Percentiles rank a stretch among this genome's conserved stretches.
phyloP scores from a whole-genome alignment of 2,329 filamentous ascomycete genomes.

The Graphium sp. region DNA sequence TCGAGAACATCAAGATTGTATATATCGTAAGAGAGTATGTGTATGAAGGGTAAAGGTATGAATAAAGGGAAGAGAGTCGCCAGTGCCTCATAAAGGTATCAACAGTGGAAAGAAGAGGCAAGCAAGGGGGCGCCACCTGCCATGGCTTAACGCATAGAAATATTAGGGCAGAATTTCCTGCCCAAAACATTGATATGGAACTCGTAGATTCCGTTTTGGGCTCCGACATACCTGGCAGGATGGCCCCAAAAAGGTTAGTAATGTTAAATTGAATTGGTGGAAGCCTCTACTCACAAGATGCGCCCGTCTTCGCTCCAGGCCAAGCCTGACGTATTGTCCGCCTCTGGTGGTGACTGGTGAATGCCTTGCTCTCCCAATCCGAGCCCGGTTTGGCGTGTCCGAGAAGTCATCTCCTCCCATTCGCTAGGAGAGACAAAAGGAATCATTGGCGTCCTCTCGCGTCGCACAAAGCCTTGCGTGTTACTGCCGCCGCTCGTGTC shows the following conservation, averaged over 20 bases:
- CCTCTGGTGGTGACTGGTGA: slow-evolving; percentile 23
- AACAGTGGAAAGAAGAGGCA: slow-evolving; percentile 4
- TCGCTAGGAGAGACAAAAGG: slow-evolving; percentile 3
- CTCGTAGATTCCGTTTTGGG: slow-evolving; percentile 62
- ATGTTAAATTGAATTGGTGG: not conserved
- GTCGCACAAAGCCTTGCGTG: too few species aligned
- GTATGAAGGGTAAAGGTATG: too few species aligned
- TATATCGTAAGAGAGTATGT: too few species aligned
- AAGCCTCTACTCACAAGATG: slow-evolving; percentile 30
- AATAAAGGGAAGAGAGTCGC: too few species aligned
- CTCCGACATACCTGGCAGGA: slow-evolving; percentile 37
- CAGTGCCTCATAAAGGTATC: too few species aligned
- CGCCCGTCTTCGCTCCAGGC: slow-evolving; percentile 45
- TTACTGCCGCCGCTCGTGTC: too few species aligned
- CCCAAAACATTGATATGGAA: slow-evolving; percentile 47
- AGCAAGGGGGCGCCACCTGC: slow-evolving; percentile 2
- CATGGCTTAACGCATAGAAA: slow-evolving; percentile 28
- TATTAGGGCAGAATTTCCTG: slow-evolving; percentile 40
- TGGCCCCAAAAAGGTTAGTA: not conserved
- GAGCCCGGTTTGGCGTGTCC: slow-evolving; percentile 8
- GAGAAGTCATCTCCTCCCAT: slow-evolving; percentile 5
- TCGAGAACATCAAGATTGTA: too few species aligned
- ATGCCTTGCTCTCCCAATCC: slow-evolving; percentile 19
- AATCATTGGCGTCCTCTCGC: slow-evolving; percentile 7
- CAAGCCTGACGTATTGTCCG: slow-evolving; percentile 43